Evolutionary conservation across 345 rosid genomes (phyloP).

Genomic region (Populus tremula): DNA sequence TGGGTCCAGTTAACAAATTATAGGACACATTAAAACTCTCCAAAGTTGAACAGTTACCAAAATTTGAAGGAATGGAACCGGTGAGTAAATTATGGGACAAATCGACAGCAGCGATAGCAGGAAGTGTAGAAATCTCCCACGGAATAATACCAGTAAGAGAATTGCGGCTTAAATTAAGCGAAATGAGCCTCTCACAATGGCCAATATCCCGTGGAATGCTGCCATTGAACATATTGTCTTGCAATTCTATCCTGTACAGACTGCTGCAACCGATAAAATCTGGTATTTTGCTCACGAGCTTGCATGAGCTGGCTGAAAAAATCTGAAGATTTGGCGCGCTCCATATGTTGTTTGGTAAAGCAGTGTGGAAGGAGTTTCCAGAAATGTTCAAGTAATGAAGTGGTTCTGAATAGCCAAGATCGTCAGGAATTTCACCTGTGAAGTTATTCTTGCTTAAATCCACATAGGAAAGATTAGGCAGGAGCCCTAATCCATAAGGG

Average conservation of each 20-base stretch:
- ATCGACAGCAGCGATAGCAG: conserved; percentile 66
- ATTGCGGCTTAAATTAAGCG: conserved; percentile 66
- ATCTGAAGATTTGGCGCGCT: conserved; percentile 58
- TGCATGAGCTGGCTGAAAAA: conserved; percentile 62
- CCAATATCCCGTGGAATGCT: conserved; percentile 78
- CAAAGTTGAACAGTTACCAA: conserved; percentile 70
- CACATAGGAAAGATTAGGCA: conserved; percentile 58
- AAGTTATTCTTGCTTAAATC: conserved; percentile 76
- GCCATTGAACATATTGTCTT: conserved; percentile 65
- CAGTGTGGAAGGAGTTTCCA: conserved; percentile 44
- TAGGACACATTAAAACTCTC: conserved; percentile 80
- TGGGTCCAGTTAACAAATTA: conserved; percentile 67
- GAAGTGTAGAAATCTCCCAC: conserved; percentile 73
- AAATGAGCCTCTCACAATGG: conserved; percentile 78
- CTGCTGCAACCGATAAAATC: conserved; percentile 63
- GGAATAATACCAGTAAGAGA: conserved; percentile 76
- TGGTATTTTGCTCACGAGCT: conserved; percentile 59
- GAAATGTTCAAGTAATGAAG: conserved; percentile 80
- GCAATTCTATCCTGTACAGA: conserved; percentile 77
- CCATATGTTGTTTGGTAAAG: conserved; percentile 65
- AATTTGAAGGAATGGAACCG: conserved; percentile 81
- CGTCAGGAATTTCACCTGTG: conserved; percentile 61
- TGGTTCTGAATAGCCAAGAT: conserved; percentile 55
- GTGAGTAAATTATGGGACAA: conserved; percentile 71
- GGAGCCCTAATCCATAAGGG: conserved; percentile 64